These are phyloP conservation scores for Capsicum rhomboideum DNA, from an alignment of 257 asterid species.

Conservation along the genomic window DNA sequence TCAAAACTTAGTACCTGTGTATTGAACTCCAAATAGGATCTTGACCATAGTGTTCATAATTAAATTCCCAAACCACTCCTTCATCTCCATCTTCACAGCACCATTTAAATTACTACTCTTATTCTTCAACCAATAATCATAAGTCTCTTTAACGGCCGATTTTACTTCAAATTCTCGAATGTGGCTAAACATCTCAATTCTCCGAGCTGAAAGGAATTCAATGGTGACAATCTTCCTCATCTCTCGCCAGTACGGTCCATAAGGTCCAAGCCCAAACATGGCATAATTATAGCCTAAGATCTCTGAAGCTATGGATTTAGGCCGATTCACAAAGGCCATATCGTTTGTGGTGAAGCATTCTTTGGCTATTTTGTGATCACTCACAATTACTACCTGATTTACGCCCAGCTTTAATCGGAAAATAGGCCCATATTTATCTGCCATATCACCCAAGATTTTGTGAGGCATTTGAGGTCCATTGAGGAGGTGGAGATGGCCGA, in stretches of 20 bases:
- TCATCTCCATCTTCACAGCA: conserved; percentile 6
- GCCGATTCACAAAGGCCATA: background rate
- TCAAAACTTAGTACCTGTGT: too few species aligned
- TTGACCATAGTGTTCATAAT: too few species aligned
- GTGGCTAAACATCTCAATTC: conserved; percentile 11
- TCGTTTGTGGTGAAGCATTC: background rate
- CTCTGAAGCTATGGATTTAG: conserved; percentile 4
- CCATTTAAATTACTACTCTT: background rate
- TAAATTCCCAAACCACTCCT: conserved; percentile 13
- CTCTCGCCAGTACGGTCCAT: conserved; percentile 23
- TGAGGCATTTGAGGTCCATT: conserved; percentile 18
- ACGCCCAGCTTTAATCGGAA: too few species aligned
- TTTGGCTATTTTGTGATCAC: too few species aligned
- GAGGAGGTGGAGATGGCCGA: conserved; percentile 31
- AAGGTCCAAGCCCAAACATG: conserved; percentile 18
- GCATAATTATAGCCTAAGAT: conserved; percentile 12
- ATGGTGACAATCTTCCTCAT: conserved; percentile 6
- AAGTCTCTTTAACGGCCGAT: too few species aligned
- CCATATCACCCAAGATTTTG: background rate
- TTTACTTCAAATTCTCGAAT: too few species aligned
- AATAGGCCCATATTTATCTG: too few species aligned
- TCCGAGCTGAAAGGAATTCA: conserved; percentile 9
- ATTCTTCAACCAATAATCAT: too few species aligned
- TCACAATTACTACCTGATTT: too few species aligned
- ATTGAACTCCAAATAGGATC: too few species aligned